Conservation (phyloP, 768 basidiomycete genomes). For the Clitopilus passeckerianus region DNA sequence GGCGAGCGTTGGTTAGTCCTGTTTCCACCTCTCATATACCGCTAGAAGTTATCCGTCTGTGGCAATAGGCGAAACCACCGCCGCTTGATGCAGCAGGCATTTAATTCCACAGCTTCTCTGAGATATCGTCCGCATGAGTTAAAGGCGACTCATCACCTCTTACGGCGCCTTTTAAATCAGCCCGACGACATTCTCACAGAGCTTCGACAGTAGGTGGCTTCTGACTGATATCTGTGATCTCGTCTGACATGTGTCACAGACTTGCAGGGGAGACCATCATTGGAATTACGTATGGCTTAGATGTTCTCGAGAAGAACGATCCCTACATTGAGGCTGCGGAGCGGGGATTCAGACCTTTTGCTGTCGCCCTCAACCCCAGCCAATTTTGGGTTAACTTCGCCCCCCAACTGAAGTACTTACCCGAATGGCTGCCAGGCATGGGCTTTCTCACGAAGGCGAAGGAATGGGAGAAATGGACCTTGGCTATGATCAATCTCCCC, state of each 20-base stretch:
- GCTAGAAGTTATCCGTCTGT: background rate
- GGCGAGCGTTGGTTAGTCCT: background rate
- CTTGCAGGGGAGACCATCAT: conserved; percentile 18
- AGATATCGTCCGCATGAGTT: conserved; percentile 10
- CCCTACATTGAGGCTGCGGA: conserved; percentile 16
- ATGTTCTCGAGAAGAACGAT: conserved; percentile 14
- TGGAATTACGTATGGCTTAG: conserved; percentile 16
- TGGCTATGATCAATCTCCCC: conserved; percentile 42
- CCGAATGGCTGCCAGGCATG: conserved; percentile 57
- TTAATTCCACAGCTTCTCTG: conserved; percentile 7
- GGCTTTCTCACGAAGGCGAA: conserved; percentile 44
- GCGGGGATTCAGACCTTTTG: conserved; percentile 9
- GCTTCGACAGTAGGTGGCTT: background rate
- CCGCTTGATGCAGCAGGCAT: conserved; percentile 4
- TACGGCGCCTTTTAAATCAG: conserved; percentile 18
- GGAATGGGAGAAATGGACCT: conserved; percentile 35
- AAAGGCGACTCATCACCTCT: conserved; percentile 9
- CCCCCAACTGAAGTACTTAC: conserved; percentile 19
- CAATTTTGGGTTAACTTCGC: conserved; percentile 11
- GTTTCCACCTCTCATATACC: background rate
- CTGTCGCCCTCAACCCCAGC: conserved; percentile 10
- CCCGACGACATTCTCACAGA: conserved; percentile 25
- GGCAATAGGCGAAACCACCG: background rate
- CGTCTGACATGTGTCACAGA: conserved; percentile 5
- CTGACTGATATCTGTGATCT: background rate